Percentiles rank a stretch among this genome's conserved stretches.
Evolutionary conservation across 2,329 filamentous ascomycete genomes (phyloP).

Genomic region (Tolypocladium inflatum): DNA sequence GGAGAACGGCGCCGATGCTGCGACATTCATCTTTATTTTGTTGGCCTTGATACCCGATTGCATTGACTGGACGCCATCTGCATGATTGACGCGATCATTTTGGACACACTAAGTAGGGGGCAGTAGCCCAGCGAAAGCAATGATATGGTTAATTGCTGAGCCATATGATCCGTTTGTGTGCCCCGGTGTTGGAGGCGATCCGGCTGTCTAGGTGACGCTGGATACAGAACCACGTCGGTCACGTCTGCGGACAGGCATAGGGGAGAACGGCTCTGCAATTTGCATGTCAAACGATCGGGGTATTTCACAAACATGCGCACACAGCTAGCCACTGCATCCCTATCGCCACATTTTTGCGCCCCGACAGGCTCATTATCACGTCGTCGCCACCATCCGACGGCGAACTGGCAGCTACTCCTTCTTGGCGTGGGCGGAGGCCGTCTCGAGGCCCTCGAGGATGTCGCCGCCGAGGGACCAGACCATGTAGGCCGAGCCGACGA

Average conservation of each 20-base stretch:
- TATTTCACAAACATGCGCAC: neutral
- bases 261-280: too few species aligned
- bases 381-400: too few species aligned
- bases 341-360: neutral
- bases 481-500: constrained; percentile 43
- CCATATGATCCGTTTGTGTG: neutral
- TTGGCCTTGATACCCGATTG: constrained; percentile 8
- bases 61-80: constrained; percentile 1
- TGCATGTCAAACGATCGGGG: neutral
- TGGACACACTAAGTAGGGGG: neutral
- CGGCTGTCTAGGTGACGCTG: neutral
- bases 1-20: neutral
- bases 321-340: neutral
- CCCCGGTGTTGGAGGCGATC: too few species aligned
- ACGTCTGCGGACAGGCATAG: neutral
- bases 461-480: constrained; percentile 38
- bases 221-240: too few species aligned
- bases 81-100: neutral
- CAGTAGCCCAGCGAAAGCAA: neutral
- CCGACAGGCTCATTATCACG: neutral
- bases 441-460: constrained; percentile 35
- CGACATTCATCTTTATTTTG: constrained; percentile 2
- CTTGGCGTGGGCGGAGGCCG: constrained; percentile 27
- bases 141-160: neutral
- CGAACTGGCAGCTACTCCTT: constrained; percentile 19